Evolutionary conservation across 2,329 filamentous ascomycete genomes (phyloP).

Genomic region (Aspergillus latus): DNA sequence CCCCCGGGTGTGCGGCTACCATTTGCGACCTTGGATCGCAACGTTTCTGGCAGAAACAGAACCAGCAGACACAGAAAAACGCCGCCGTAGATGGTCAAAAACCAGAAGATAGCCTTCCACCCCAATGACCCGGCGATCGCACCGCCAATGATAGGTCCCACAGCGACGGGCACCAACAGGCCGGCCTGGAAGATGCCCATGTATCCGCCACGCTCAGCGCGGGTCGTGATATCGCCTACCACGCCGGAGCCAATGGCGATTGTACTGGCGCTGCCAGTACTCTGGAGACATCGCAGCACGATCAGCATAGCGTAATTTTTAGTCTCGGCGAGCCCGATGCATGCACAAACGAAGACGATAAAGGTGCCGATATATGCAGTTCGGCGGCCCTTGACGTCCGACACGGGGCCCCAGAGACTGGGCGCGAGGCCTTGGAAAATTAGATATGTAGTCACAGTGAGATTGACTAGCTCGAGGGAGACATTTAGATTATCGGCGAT

Average conservation of each 20-base stretch:
- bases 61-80: slow-evolving; percentile 33
- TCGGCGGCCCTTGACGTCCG: slow-evolving; percentile 45
- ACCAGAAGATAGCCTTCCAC: slow-evolving; percentile 48
- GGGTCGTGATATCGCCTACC: slow-evolving; percentile 45
- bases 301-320: slow-evolving; percentile 42
- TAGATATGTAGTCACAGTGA: slow-evolving; percentile 49
- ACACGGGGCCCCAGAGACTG: slow-evolving; percentile 42
- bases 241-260: slow-evolving; percentile 45
- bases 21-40: slow-evolving; percentile 38
- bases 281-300: slow-evolving; percentile 45
- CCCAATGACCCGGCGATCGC: slow-evolving; percentile 37
- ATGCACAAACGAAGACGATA: slow-evolving; percentile 42
- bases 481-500: slow-evolving; percentile 44
- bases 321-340: slow-evolving; percentile 42
- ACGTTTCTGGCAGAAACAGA: slow-evolving; percentile 43
- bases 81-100: slow-evolving; percentile 40
- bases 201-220: slow-evolving; percentile 43
- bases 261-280: slow-evolving; percentile 45
- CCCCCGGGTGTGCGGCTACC: slow-evolving; percentile 19
- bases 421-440: slow-evolving; percentile 48
- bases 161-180: slow-evolving; percentile 35
- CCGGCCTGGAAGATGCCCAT: slow-evolving; percentile 45
- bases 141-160: slow-evolving; percentile 48
- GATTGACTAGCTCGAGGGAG: slow-evolving; percentile 41
- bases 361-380: slow-evolving; percentile 41